These are phyloP conservation scores for Rossbeevera mucosa DNA, from an alignment of 768 basidiomycete genomes.

Conservation along the genomic window DNA sequence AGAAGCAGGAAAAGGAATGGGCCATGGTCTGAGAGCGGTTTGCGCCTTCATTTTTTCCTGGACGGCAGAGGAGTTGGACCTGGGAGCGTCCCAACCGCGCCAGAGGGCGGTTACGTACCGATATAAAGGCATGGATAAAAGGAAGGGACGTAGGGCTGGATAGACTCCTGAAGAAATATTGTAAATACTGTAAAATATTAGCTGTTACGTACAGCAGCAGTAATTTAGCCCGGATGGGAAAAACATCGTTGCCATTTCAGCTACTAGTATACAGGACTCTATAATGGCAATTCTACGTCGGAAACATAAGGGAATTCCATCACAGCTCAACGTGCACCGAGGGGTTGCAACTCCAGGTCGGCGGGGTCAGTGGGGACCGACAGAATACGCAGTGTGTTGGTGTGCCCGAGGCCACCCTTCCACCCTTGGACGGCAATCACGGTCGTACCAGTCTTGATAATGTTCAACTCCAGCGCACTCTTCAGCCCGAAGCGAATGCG, in stretches of 20 bases:
- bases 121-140: conserved; percentile 3
- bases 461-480: conserved; percentile 74
- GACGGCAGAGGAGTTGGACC: conserved; percentile 30
- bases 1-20: conserved; percentile 51
- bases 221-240: not conserved
- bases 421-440: conserved; percentile 98
- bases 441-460: conserved; percentile 85
- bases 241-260: not conserved
- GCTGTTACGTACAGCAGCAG: not conserved
- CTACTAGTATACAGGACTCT: not conserved
- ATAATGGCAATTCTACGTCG: conserved; percentile 4
- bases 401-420: conserved; percentile 96
- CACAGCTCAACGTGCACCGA: conserved; percentile 31
- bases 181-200: not conserved
- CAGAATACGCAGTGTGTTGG: conserved; percentile 83
- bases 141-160: not conserved
- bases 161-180: not conserved
- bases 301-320: conserved; percentile 4
- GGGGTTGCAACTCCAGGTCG: conserved; percentile 70
- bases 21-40: conserved; percentile 40
- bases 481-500: conserved; percentile 86
- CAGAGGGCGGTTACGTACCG: conserved; percentile 6
- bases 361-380: conserved; percentile 78
- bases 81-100: conserved; percentile 4
- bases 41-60: conserved; percentile 36